Conservation (phyloP, 192 early-diverging fungal genomes). For the Backusella mclennaniae region DNA sequence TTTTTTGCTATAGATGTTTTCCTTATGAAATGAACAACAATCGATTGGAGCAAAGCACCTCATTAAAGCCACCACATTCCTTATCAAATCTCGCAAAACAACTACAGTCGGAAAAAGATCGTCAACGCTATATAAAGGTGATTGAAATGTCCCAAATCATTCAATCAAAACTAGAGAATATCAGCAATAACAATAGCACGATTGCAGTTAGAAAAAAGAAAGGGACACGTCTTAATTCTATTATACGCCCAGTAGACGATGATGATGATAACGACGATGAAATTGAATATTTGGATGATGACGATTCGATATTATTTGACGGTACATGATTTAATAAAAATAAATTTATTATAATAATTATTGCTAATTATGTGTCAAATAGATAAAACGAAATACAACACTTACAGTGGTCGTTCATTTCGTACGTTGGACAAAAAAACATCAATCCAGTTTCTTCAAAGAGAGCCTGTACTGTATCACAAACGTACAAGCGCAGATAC, state of each 20-base stretch:
- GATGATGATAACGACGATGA: background rate
- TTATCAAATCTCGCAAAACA: background rate
- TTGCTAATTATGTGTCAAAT: background rate
- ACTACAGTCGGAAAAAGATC: constrained; percentile 1
- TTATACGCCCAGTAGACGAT: background rate
- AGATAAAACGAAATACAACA: constrained; percentile 10
- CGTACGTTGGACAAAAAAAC: constrained; percentile 1
- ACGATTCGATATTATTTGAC: background rate
- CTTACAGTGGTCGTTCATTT: constrained; percentile 5
- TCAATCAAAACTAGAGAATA: background rate
- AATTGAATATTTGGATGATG: background rate
- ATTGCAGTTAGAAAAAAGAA: background rate
- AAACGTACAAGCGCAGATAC: constrained; percentile 5
- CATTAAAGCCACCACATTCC: background rate
- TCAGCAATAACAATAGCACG: background rate
- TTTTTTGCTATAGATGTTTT: background rate
- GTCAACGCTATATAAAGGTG: background rate
- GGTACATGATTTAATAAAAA: constrained; percentile 1
- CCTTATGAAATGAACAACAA: background rate
- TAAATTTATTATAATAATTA: background rate
- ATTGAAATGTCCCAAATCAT: constrained; percentile 15
- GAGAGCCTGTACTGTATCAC: background rate
- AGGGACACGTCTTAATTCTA: background rate
- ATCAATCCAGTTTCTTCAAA: constrained; percentile 11
- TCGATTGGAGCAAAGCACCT: background rate